A percentile compares a stretch with the other conserved stretches of the same genome.
These are phyloP conservation scores for Cucumis cinereus DNA, from an alignment of 306 rosid genomes.

Conservation along the genomic window DNA sequence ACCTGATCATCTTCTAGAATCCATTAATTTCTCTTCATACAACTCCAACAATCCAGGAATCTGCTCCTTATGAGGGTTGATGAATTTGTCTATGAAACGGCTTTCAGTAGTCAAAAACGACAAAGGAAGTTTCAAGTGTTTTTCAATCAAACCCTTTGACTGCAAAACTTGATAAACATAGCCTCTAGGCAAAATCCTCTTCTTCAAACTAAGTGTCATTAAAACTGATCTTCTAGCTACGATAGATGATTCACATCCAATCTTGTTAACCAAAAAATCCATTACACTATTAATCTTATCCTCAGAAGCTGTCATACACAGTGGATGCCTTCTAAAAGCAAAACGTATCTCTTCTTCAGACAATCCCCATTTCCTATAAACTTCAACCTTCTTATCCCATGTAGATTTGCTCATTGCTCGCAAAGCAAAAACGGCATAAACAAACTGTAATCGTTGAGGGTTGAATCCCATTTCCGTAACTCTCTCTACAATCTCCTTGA, in stretches of 20 bases:
- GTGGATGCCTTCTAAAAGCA: constrained; percentile 29
- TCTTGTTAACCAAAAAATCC: constrained; percentile 24
- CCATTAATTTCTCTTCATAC: constrained; percentile 9
- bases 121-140: neutral
- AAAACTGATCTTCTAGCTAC: neutral
- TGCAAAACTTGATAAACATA: constrained; percentile 14
- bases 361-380: constrained; percentile 47
- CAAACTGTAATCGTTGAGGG: constrained; percentile 9
- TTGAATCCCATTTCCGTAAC: constrained; percentile 33
- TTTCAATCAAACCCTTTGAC: constrained; percentile 18
- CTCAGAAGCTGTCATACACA: constrained; percentile 17
- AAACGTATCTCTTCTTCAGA: constrained; percentile 18
- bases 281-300: constrained; percentile 24
- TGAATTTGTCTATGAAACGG: constrained; percentile 9
- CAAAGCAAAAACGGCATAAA: constrained; percentile 18
- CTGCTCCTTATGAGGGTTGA: neutral
- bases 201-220: constrained; percentile 22
- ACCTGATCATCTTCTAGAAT: neutral
- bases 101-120: neutral
- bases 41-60: constrained; percentile 16
- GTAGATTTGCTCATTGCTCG: constrained; percentile 5
- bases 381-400: constrained; percentile 26
- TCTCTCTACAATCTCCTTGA: constrained; percentile 6
- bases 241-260: constrained; percentile 15
- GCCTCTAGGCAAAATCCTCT: constrained; percentile 33